Conservation (phyloP, 2,329 filamentous ascomycete species). For the Diplodia mutila region DNA sequence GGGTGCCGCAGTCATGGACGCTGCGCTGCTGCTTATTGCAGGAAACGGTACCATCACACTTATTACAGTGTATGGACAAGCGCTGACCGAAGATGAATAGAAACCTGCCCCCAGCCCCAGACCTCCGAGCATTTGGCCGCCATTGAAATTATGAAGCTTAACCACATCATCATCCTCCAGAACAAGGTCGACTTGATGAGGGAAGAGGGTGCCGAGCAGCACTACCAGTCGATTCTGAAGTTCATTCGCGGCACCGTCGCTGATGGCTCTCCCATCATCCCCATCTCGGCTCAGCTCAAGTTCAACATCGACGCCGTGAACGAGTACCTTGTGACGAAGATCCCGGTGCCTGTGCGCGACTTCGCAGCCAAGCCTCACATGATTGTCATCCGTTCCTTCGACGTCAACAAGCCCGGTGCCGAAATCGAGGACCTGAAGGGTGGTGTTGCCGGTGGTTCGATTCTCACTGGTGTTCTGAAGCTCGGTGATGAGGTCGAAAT, state of each 20-base stretch:
- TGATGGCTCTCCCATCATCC: conserved; percentile 92
- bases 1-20: conserved; percentile 99
- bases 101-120: conserved; percentile 96
- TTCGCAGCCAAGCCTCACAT: conserved; percentile 93
- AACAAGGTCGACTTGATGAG: conserved; percentile 99
- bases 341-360: conserved; percentile 88
- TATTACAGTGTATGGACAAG: neutral
- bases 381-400: conserved; percentile 99
- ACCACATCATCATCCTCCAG: conserved; percentile 99
- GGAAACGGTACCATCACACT: conserved; percentile 65
- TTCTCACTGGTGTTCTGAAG: conserved; percentile 95
- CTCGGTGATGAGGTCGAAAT: conserved; percentile 98
- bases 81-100: conserved; percentile 40
- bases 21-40: conserved; percentile 91
- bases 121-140: conserved; percentile 98
- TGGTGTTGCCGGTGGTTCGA: conserved; percentile 96
- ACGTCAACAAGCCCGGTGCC: conserved; percentile 99
- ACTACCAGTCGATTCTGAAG: conserved; percentile 96
- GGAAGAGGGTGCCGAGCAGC: conserved; percentile 88
- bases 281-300: conserved; percentile 96
- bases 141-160: conserved; percentile 99
- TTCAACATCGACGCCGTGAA: conserved; percentile 99
- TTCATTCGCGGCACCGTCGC: conserved; percentile 98
- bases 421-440: conserved; percentile 99
- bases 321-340: conserved; percentile 92